Base-by-base conservation (phyloP, 2,329 filamentous ascomycete species). In the Botrytis fabae region DNA sequence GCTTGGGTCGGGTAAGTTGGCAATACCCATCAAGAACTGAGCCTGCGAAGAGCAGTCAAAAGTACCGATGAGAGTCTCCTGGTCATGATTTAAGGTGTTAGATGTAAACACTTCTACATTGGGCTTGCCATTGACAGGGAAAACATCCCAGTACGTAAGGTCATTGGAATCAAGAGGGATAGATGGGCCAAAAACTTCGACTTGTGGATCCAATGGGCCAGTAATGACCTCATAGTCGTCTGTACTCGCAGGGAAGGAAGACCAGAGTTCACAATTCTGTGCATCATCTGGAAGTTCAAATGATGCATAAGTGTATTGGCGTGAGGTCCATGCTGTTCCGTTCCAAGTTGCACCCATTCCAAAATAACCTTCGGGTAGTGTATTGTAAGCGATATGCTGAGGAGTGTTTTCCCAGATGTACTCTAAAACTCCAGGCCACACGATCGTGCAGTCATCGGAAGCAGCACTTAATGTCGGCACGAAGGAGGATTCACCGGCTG, bases 311-410 rank as follows among this genome's bases (percentile, higher is more conserved):
- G 63, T 66, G 14, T 66, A 66, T n/a, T 66, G 28, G 8, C 44
- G 44, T 32, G 63, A 66, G 44, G 63, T 38, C 44, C 63, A 66
- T 38, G 44, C 44, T 25, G 20, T 66, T 38, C 44, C 44, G n/a
- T 66, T 48, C 63, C 63, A 66, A n/a, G 63, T 66, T 66, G 63
- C 32, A n/a, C 63, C 63, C 22, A 66, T 66, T 32, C 44, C 63
- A 38, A 51, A 48, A 38, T 66, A 38, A 35, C 63, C 63, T 66
- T 66, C 7, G 25, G 63, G 5, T n/a, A 66, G 14, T 38, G 63
- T 66, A 32, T 66, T 66, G 32, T 38, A 66, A 66, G 44, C 63
- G 22, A 66, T 20, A 22, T 48, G 32, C 22, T 66, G 63, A 16
- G 63, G 44, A 25, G 46, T 66, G 1, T 25, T 46, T 66, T 51